Conservation (phyloP, 768 basidiomycete species). For the Pulveroboletus sp. region DNA sequence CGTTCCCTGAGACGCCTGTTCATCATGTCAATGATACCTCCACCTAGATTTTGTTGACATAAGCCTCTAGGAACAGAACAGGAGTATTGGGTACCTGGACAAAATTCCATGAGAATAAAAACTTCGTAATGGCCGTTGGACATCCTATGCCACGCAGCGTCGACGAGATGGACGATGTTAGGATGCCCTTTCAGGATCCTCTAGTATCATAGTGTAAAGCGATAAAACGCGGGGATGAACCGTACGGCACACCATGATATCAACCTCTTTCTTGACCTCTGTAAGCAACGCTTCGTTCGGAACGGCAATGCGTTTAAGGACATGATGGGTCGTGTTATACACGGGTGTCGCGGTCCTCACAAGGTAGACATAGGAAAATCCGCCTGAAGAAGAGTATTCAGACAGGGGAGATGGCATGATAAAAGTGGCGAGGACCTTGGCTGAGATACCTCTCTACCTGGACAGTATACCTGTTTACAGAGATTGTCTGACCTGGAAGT, state of each 20-base stretch:
- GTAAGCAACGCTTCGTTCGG: conserved; percentile 83
- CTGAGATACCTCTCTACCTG: conserved; percentile 92
- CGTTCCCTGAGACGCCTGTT: conserved; percentile 93
- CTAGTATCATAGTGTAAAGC: conserved; percentile 43
- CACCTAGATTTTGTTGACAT: conserved; percentile 47
- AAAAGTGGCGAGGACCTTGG: conserved; percentile 58
- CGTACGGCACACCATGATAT: conserved; percentile 80
- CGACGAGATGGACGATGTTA: conserved; percentile 93
- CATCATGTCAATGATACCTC: conserved; percentile 99
- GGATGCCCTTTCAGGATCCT: conserved; percentile 88
- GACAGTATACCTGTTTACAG: conserved; percentile 85
- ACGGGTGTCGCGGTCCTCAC: conserved; percentile 83
- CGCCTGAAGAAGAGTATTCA: conserved; percentile 51
- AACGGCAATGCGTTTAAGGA: conserved; percentile 94
- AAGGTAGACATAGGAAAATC: conserved; percentile 97
- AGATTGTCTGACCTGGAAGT: conserved; percentile 78
- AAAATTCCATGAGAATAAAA: conserved; percentile 98
- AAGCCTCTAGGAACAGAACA: conserved; percentile 4
- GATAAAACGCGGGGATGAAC: conserved; percentile 9
- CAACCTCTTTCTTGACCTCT: conserved; percentile 96
- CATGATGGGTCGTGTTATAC: conserved; percentile 90
- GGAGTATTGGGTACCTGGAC: conserved; percentile 55
- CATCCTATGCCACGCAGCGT: conserved; percentile 86
- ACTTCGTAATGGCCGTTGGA: conserved; percentile 87
- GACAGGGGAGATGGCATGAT: conserved; percentile 5